Evolutionary conservation across 2,329 filamentous ascomycete species (phyloP).

Genomic region (Elsinoe australis): DNA sequence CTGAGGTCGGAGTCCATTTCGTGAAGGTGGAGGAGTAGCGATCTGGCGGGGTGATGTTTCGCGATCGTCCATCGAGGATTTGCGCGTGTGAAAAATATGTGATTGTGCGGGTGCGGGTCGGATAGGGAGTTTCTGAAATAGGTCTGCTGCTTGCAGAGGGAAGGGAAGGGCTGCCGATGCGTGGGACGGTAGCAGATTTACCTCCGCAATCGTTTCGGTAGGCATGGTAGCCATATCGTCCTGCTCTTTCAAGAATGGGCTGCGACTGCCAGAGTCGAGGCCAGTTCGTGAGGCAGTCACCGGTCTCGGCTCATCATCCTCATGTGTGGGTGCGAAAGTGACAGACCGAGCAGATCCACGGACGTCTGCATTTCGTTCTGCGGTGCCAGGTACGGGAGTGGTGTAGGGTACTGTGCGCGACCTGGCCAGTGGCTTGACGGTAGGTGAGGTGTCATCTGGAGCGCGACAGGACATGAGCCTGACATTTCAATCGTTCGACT

Average conservation of each 20-base stretch:
- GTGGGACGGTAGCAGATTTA: slow-evolving; percentile 17
- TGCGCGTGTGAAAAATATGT: slow-evolving; percentile 15
- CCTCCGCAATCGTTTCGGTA: slow-evolving; percentile 12
- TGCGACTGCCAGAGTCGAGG: neutral
- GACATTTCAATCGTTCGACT: slow-evolving; percentile 15
- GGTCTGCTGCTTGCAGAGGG: slow-evolving; percentile 16
- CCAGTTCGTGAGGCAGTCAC: neutral
- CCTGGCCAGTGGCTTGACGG: slow-evolving; percentile 15
- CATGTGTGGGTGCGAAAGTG: slow-evolving; percentile 1
- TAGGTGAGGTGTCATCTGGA: slow-evolving; percentile 11
- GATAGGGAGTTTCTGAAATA: slow-evolving; percentile 16
- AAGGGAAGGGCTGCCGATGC: slow-evolving; percentile 15
- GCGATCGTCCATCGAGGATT: neutral
- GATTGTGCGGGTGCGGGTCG: slow-evolving; percentile 8
- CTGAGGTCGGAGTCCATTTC: neutral
- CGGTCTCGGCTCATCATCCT: neutral
- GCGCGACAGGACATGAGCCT: slow-evolving; percentile 18
- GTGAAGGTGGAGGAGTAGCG: slow-evolving; percentile 1
- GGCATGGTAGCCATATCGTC: slow-evolving; percentile 8
- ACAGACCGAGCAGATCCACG: neutral
- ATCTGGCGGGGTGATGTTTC: neutral
- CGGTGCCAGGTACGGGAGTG: slow-evolving; percentile 3
- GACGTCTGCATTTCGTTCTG: slow-evolving; percentile 1
- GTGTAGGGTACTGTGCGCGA: slow-evolving; percentile 8
- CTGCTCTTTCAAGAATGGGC: slow-evolving; percentile 1